These are phyloP conservation scores for Schizochytrium sp. DNA, from an alignment of 108 stramenopile species.

Conservation along the genomic window DNA sequence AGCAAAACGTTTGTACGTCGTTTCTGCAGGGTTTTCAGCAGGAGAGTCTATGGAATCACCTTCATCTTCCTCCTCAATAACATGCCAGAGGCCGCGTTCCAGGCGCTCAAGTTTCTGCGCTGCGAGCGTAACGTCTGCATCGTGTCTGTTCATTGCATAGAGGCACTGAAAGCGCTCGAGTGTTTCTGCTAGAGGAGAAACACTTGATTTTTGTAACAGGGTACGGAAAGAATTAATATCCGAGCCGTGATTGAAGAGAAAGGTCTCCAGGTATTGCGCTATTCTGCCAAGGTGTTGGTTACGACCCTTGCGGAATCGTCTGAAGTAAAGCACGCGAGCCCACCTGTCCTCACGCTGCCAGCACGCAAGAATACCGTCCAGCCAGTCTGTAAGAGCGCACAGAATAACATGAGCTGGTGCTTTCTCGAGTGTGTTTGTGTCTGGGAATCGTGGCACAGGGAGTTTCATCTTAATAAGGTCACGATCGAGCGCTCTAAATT, in stretches of 20 bases:
- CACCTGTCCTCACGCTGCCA: constrained; percentile 30
- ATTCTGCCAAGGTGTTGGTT: constrained; percentile 13
- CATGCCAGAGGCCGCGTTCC: background rate
- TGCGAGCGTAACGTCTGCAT: constrained; percentile 10
- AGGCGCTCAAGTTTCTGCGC: constrained; percentile 26
- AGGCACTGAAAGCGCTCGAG: constrained; percentile 16
- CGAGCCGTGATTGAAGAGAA: constrained; percentile 9
- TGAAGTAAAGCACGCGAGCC: constrained; percentile 30
- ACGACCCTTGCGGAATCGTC: constrained; percentile 9
- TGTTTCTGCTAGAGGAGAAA: background rate
- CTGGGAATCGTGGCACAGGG: constrained; percentile 11
- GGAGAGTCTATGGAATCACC: background rate
- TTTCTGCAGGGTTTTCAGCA: background rate
- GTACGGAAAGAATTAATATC: constrained; percentile 12
- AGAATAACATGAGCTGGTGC: constrained; percentile 1
- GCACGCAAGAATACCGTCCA: constrained; percentile 16
- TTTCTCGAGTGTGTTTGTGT: constrained; percentile 31
- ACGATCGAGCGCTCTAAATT: constrained; percentile 15
- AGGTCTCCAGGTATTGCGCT: constrained; percentile 36
- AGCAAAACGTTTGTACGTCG: background rate
- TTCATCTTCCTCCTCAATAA: background rate
- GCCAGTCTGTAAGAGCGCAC: constrained; percentile 39
- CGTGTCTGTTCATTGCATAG: background rate
- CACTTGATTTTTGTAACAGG: constrained; percentile 5
- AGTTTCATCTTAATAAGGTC: constrained; percentile 31